These are phyloP conservation scores for Cladorrhinum samala DNA, from an alignment of 495 filamentous ascomycete genomes.

Conservation along the genomic window DNA sequence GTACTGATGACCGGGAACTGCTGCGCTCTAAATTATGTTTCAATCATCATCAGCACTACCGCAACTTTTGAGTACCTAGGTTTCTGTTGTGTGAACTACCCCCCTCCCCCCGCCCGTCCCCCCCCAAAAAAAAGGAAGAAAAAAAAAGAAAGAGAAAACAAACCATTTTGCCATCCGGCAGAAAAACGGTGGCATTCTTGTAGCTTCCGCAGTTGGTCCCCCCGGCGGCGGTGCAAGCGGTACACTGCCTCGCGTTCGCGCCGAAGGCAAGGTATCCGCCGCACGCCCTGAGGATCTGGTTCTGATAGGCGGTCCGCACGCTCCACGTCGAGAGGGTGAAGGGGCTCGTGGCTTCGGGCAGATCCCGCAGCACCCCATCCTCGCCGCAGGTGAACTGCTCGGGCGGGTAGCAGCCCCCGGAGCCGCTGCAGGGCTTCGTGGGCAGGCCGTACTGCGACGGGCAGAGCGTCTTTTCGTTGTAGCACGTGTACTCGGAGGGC, in stretches of 20 bases:
- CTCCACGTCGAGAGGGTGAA: conserved; percentile 6
- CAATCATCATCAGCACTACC: neutral
- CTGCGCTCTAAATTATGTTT: neutral
- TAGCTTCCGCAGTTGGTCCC: conserved; percentile 8
- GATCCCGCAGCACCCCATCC: neutral
- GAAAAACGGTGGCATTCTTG: conserved; percentile 4
- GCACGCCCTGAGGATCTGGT: conserved; percentile 9
- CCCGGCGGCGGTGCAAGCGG: neutral
- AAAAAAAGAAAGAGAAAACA: neutral
- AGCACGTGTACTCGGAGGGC: conserved; percentile 13
- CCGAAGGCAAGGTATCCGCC: conserved; percentile 13
- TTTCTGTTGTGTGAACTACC: too few relatives aligned
- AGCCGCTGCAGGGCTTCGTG: conserved; percentile 5
- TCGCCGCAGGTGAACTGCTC: conserved; percentile 4
- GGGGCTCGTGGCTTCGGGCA: conserved; percentile 3
- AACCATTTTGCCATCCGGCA: conserved; percentile 12
- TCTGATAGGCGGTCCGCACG: neutral
- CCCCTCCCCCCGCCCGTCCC: too few relatives aligned
- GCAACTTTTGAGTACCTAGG: too few relatives aligned
- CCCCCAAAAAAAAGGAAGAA: too few relatives aligned
- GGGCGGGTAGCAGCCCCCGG: conserved; percentile 9
- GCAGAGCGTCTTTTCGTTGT: conserved; percentile 12
- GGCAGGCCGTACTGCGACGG: conserved; percentile 9
- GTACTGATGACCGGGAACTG: conserved; percentile 9
- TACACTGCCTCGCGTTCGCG: conserved; percentile 12